Evolutionary conservation across 129 eudicot genomes (phyloP).

Genomic region (Lonicera japonica): DNA sequence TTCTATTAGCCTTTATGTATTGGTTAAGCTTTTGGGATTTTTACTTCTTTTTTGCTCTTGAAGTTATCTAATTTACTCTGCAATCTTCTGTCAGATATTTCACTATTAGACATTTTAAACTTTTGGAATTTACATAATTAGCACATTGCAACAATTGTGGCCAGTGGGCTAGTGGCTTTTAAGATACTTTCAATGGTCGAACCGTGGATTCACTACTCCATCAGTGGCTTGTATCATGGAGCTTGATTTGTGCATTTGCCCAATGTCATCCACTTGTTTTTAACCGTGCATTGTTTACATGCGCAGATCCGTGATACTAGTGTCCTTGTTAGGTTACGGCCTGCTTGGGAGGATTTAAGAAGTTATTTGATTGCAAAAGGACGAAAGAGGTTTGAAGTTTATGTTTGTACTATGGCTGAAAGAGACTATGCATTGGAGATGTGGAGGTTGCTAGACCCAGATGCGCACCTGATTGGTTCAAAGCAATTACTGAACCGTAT

Average conservation of each 20-base stretch:
- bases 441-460: conserved; percentile 98
- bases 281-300: conserved; percentile 12
- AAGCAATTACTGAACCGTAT: conserved; percentile 73
- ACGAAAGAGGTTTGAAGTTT: conserved; percentile 89
- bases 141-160: too few relatives aligned
- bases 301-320: conserved; percentile 94
- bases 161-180: too few relatives aligned
- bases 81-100: too few relatives aligned
- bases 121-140: too few relatives aligned
- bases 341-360: conserved; percentile 97
- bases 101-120: too few relatives aligned
- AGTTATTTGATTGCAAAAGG: conserved; percentile 88
- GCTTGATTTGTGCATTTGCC: not conserved
- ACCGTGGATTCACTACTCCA: too few relatives aligned
- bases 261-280: not conserved
- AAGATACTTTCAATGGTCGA: too few relatives aligned
- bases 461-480: conserved; percentile 54
- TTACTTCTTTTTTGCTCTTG: too few relatives aligned
- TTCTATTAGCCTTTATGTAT: too few relatives aligned
- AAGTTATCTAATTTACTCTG: too few relatives aligned
- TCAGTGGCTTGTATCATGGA: too few relatives aligned
- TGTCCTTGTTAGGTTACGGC: conserved; percentile 87
- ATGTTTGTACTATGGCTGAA: conserved; percentile 97
- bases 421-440: conserved; percentile 95
- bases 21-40: too few relatives aligned